Evolutionary conservation across 257 asterid genomes (phyloP).

Genomic region (Asclepias syriaca): DNA sequence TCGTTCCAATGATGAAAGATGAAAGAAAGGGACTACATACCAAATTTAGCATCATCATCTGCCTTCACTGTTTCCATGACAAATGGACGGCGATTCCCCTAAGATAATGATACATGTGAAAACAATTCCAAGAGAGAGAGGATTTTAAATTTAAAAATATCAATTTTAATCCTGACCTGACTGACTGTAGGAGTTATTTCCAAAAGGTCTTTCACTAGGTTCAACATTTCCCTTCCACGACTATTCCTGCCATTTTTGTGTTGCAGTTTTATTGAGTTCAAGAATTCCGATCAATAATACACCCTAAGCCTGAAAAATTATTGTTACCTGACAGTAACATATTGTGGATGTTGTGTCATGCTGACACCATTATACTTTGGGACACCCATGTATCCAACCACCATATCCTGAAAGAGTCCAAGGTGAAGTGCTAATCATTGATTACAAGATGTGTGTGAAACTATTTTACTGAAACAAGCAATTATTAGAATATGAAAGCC

Average conservation of each 20-base stretch:
- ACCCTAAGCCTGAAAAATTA: slow-evolving; percentile 2
- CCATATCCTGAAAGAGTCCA: slow-evolving; percentile 73
- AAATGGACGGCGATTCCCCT: slow-evolving; percentile 90
- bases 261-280: slow-evolving; percentile 8
- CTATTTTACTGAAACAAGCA: not conserved
- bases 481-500: not conserved
- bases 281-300: not conserved
- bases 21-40: slow-evolving; percentile 28
- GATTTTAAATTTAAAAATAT: not conserved
- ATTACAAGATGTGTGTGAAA: not conserved
- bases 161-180: slow-evolving; percentile 34
- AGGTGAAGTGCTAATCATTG: slow-evolving; percentile 14
- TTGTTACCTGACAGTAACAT: slow-evolving; percentile 77
- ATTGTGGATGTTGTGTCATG: slow-evolving; percentile 95
- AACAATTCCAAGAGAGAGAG: not conserved
- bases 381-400: slow-evolving; percentile 98
- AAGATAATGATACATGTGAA: slow-evolving; percentile 15
- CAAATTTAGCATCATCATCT: slow-evolving; percentile 84
- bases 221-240: slow-evolving; percentile 91
- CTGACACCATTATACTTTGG: slow-evolving; percentile 83
- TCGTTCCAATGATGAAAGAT: not conserved
- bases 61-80: slow-evolving; percentile 95
- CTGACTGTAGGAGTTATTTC: slow-evolving; percentile 87
- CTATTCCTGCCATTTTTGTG: slow-evolving; percentile 66
- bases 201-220: slow-evolving; percentile 79